Percentiles rank a stretch among this genome's conserved stretches.
phyloP scores from a whole-genome alignment of 164 flowering plant genomes.

The Magnolia changhungtana region DNA sequence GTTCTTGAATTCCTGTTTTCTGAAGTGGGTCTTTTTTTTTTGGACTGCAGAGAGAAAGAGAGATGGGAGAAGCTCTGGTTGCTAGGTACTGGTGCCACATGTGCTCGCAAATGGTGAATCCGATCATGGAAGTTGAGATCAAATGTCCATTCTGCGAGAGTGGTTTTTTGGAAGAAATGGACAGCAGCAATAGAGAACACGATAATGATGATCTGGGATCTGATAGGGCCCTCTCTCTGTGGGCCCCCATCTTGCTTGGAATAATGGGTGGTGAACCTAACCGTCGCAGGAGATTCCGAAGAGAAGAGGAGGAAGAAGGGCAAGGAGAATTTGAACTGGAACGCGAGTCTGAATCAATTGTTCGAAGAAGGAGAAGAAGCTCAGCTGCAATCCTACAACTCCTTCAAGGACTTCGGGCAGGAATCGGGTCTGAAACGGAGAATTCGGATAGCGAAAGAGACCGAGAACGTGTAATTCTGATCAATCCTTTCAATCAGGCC shows the following conservation, averaged over 20 bases:
- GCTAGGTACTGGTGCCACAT: constrained; percentile 69
- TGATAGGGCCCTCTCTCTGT: constrained; percentile 62
- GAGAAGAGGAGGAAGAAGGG: constrained; percentile 20
- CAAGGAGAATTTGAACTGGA: constrained; percentile 40
- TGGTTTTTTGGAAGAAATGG: constrained; percentile 79
- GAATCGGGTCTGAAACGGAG: constrained; percentile 41
- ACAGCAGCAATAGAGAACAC: constrained; percentile 11
- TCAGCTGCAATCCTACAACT: constrained; percentile 47
- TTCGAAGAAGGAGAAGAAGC: constrained; percentile 59
- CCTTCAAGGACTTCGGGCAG: constrained; percentile 25
- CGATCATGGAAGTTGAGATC: constrained; percentile 60
- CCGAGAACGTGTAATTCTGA: constrained; percentile 47
- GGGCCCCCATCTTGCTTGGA: constrained; percentile 82
- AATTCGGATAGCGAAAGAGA: constrained; percentile 29
- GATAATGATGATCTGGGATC: constrained; percentile 32
- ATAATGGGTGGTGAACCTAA: constrained; percentile 48
- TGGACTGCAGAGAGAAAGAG: not conserved
- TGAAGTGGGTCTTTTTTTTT: not conserved
- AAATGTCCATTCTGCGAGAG: constrained; percentile 74
- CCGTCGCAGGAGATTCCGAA: constrained; percentile 37
- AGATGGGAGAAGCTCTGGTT: constrained; percentile 54
- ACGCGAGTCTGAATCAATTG: constrained; percentile 37
- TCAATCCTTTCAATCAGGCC: constrained; percentile 61
- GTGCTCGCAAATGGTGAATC: constrained; percentile 66
- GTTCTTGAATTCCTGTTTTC: not conserved